phyloP scores from a whole-genome alignment of 805 yeast genomes.

The Barnettozyma sucrosica region DNA sequence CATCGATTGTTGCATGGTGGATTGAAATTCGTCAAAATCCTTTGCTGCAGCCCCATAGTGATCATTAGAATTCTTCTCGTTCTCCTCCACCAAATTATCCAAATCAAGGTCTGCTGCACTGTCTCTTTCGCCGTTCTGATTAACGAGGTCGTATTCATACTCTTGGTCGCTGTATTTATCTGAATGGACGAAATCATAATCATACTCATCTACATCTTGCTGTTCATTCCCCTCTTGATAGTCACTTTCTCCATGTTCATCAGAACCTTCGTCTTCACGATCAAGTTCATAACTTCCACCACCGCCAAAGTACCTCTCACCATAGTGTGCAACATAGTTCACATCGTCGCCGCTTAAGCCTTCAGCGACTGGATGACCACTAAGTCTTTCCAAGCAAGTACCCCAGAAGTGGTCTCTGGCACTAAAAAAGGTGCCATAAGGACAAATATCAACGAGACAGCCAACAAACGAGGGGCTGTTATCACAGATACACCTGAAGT shows the following conservation, averaged over 20 bases:
- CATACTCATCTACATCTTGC: slow-evolving; percentile 9
- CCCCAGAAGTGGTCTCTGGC: slow-evolving; percentile 45
- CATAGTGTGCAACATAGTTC: slow-evolving; percentile 1
- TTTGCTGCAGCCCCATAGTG: slow-evolving; percentile 1
- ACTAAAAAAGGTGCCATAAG: slow-evolving; percentile 35
- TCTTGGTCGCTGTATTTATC: not conserved
- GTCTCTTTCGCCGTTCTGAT: not conserved
- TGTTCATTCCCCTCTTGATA: slow-evolving; percentile 10
- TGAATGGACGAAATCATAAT: not conserved
- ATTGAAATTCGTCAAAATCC: not conserved
- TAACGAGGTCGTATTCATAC: slow-evolving; percentile 15
- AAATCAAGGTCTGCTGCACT: not conserved
- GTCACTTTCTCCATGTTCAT: slow-evolving; percentile 5
- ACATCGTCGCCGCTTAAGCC: not conserved
- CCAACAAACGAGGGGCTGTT: slow-evolving; percentile 34
- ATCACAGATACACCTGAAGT: slow-evolving; percentile 37
- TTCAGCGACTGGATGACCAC: slow-evolving; percentile 4
- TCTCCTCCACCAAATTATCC: not conserved
- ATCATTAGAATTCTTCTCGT: not conserved
- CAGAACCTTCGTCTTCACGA: not conserved
- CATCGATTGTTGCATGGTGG: not conserved
- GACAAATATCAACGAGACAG: slow-evolving; percentile 42
- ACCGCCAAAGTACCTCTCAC: slow-evolving; percentile 6
- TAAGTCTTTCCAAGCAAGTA: slow-evolving; percentile 32
- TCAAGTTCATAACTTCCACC: slow-evolving; percentile 5